A percentile compares a stretch with the other conserved stretches of the same genome.
phyloP scores from a whole-genome alignment of 2,329 filamentous ascomycete species.

The Furcasterigmium furcatum region DNA sequence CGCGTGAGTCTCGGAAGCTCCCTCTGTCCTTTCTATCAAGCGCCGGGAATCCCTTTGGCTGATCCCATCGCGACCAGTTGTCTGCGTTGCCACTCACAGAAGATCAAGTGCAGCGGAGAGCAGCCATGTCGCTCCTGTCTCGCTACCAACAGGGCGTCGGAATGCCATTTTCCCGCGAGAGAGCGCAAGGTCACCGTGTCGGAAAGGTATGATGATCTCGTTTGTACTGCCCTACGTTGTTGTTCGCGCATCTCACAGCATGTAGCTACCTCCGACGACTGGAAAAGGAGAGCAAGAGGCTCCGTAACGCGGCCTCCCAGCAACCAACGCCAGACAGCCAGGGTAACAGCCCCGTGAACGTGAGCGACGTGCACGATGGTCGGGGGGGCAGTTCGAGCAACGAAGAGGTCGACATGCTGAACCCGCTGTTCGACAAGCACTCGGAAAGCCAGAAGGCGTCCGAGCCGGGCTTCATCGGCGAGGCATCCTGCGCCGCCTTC shows the following conservation, averaged over 20 bases:
- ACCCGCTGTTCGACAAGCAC: conserved; percentile 20
- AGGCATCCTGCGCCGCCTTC: conserved; percentile 24
- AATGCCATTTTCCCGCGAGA: conserved; percentile 34
- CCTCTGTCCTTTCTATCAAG: background rate
- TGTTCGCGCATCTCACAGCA: background rate
- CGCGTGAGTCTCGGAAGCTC: background rate
- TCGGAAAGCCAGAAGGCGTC: conserved; percentile 14
- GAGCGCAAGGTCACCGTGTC: conserved; percentile 36
- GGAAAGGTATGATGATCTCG: conserved; percentile 7
- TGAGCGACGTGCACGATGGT: conserved; percentile 9
- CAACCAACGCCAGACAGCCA: conserved; percentile 1
- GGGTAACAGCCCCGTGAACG: background rate
- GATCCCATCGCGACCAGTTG: conserved; percentile 17
- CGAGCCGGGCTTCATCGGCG: conserved; percentile 23
- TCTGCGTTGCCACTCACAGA: conserved; percentile 38
- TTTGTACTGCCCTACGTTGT: background rate
- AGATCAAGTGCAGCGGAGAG: conserved; percentile 41
- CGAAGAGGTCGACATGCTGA: conserved; percentile 18
- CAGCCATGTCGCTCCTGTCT: conserved; percentile 37
- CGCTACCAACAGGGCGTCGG: conserved; percentile 27
- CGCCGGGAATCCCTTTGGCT: background rate
- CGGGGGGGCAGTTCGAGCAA: background rate
- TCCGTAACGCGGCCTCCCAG: conserved; percentile 6
- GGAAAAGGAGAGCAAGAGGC: conserved; percentile 13
- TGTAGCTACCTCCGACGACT: conserved; percentile 13